Evolutionary conservation across 2,329 filamentous ascomycete species (phyloP), one percentile per base, ranked within the genome.

Genomic region (Neurospora crassa): DNA sequence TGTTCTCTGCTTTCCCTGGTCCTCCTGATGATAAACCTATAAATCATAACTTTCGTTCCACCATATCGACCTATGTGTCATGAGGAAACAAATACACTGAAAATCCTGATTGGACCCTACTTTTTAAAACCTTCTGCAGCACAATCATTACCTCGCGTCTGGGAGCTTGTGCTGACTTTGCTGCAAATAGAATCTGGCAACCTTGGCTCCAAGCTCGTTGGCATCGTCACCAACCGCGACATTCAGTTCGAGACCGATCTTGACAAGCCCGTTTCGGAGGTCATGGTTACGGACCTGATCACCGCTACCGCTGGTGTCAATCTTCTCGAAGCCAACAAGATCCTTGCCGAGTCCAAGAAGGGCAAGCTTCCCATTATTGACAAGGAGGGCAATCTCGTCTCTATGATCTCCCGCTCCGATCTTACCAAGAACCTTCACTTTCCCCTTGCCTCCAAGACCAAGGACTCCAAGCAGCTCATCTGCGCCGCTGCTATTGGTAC

Each of bases 41-140:
- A 88, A 85, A 83, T 84, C 85, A 92, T 97, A 98, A 98, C 96
- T 99, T 99, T 99, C 96, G 96, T 99, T 99, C 96, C 95, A 95
- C 96, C 93, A 93, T 88, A 96, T 91, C 89, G 91, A 92, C 90
- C 87, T 87, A 85, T 90, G 88, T 88, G 92, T 93, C 87, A 85
- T 97, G 94, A 88, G 93, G 94, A 97, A 83, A 86, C 83, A 83
- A 80, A 74, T 80, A 71, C 76, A 78, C 76, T 78, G 76, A 84
- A 83, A 81, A 83, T 82, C 82, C 83, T 85, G 82, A 84, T 76
- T 78, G 77, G 77, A 78, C 73, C 68, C 73, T 75, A 67, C 68
- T 41, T 71, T 67, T 70, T 71, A 69, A 72, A 41, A 68, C 69
- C 68, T 41, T 69, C 68, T 53, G 20, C 42, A 68, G 68, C 70